A percentile compares a stretch with the other conserved stretches of the same genome.
Evolutionary conservation across 768 basidiomycete species (phyloP).

Genomic region (Pleurotus platypus): DNA sequence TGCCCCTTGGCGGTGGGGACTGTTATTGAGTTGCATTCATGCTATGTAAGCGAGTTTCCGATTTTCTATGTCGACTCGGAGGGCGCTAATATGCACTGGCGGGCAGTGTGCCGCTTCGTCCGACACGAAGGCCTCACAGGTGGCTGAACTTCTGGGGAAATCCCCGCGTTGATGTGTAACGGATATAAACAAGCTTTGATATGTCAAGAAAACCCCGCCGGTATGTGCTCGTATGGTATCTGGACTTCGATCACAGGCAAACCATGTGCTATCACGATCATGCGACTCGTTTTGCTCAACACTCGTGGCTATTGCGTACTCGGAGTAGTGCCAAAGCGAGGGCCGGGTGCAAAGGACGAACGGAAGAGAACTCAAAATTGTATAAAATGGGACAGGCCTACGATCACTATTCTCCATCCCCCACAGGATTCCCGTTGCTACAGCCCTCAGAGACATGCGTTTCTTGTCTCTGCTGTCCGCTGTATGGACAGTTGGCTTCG

Average conservation of each 20-base stretch:
- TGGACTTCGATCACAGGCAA: background rate
- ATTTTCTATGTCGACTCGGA: too few relatives aligned
- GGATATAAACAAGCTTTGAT: background rate
- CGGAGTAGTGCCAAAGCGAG: background rate
- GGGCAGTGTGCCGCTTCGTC: too few relatives aligned
- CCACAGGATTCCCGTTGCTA: background rate
- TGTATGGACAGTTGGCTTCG: background rate
- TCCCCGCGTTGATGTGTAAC: conserved; percentile 2
- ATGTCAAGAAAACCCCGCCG: background rate
- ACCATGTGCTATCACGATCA: conserved; percentile 8
- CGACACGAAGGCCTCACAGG: too few relatives aligned
- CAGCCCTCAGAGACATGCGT: background rate
- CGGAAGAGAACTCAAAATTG: background rate
- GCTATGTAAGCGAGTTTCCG: too few relatives aligned
- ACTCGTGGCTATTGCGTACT: background rate
- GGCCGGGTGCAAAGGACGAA: conserved; percentile 2
- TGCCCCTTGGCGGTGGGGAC: too few relatives aligned
- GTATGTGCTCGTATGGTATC: conserved; percentile 5
- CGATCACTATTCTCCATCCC: background rate
- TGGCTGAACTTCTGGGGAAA: background rate
- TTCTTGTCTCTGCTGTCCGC: conserved; percentile 2
- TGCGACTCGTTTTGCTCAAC: background rate
- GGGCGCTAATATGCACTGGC: too few relatives aligned
- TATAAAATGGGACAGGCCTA: background rate
- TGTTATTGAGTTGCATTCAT: too few relatives aligned